Percentiles rank a stretch among this genome's conserved stretches.
These are phyloP conservation scores for Cyberlindnera nakhonratchasimensis DNA, from an alignment of 805 yeast genomes.

Conservation along the genomic window DNA sequence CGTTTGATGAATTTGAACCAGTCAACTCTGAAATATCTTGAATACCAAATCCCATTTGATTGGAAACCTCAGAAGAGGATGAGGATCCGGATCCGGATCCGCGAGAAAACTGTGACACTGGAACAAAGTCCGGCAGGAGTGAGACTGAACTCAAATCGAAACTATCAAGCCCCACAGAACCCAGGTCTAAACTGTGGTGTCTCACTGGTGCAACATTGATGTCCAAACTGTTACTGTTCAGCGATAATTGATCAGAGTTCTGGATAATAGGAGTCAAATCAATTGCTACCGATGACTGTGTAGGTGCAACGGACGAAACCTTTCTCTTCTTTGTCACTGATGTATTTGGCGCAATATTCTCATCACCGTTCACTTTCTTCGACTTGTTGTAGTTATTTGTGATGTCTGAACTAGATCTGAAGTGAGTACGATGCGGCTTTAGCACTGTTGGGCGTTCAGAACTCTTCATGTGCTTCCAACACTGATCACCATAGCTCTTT, in stretches of 20 bases:
- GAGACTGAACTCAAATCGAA: conserved; percentile 13
- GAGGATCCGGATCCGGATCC: not conserved
- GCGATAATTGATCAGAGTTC: conserved; percentile 7
- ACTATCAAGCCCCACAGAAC: conserved; percentile 16
- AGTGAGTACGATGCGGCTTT: conserved; percentile 23
- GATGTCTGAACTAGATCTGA: conserved; percentile 23
- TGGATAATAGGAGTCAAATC: conserved; percentile 7
- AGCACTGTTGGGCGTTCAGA: conserved; percentile 21
- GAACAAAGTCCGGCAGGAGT: conserved; percentile 16
- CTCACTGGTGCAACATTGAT: conserved; percentile 24
- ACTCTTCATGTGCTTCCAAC: conserved; percentile 56
- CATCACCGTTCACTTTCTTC: conserved; percentile 13
- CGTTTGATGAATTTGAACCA: not conserved
- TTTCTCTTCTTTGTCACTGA: too few relatives aligned
- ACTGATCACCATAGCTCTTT: conserved; percentile 82
- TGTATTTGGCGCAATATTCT: conserved; percentile 11
- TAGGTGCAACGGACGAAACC: not conserved
- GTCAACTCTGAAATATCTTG: not conserved
- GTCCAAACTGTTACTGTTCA: conserved; percentile 23
- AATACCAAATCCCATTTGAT: not conserved
- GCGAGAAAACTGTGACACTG: conserved; percentile 6
- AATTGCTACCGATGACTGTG: conserved; percentile 2
- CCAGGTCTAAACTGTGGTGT: conserved; percentile 27
- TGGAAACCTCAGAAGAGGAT: not conserved
- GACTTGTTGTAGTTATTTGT: conserved; percentile 15